phyloP scores from a whole-genome alignment of 1,284 basidiomycete genomes.

The Apiotrichum laibachii region DNA sequence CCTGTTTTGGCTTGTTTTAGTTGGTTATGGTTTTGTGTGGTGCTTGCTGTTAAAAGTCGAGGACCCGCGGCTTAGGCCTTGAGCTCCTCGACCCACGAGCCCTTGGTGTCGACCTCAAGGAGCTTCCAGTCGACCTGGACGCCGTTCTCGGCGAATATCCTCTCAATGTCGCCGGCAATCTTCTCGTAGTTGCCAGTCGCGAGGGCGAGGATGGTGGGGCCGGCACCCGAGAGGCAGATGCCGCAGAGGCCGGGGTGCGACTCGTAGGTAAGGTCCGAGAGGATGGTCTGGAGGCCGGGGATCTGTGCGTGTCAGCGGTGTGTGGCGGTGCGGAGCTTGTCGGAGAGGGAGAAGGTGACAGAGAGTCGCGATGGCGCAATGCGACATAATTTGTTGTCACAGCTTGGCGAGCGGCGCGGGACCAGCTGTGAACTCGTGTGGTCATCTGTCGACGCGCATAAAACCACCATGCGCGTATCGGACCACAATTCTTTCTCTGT shows the following conservation, averaged over 20 bases:
- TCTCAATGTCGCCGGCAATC: conserved; percentile 75
- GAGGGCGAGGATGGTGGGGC: conserved; percentile 96
- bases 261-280: conserved; percentile 78
- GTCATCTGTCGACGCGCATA: no score
- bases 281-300: conserved; percentile 87
- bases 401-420: no score
- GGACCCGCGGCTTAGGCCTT: neutral
- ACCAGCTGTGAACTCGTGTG: no score
- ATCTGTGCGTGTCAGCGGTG: conserved; percentile 59
- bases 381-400: no score
- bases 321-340: neutral
- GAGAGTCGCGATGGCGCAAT: no score
- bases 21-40: no score
- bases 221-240: conserved; percentile 96
- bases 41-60: neutral
- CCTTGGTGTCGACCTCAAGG: conserved; percentile 51
- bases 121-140: conserved; percentile 64
- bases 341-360: neutral
- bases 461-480: no score
- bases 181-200: conserved; percentile 78
- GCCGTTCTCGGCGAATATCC: conserved; percentile 67
- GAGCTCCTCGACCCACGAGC: conserved; percentile 47
- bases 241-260: conserved; percentile 92
- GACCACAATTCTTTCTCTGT: no score
- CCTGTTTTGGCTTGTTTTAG: no score